phyloP scores from a whole-genome alignment of 768 basidiomycete species.

The Cyathus striatus region DNA sequence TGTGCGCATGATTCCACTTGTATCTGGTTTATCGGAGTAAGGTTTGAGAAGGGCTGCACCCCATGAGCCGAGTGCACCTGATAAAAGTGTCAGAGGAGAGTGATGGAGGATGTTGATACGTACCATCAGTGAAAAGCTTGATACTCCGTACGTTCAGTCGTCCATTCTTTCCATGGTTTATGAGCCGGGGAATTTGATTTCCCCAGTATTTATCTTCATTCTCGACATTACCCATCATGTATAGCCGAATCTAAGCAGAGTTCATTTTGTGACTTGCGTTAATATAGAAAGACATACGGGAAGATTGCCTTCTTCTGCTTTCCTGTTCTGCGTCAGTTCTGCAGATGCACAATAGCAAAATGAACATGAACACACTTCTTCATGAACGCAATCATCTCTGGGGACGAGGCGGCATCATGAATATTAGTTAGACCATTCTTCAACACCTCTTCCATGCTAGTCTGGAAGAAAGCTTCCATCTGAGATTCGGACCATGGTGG shows the following conservation, averaged over 20 bases:
- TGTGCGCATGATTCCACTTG: slow-evolving; percentile 63
- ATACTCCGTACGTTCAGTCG: slow-evolving; percentile 59
- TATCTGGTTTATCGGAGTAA: slow-evolving; percentile 75
- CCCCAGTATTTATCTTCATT: slow-evolving; percentile 69
- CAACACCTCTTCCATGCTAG: slow-evolving; percentile 65
- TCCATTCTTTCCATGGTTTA: slow-evolving; percentile 51
- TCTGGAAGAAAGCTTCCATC: slow-evolving; percentile 53
- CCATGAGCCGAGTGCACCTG: slow-evolving; percentile 87
- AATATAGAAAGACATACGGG: slow-evolving; percentile 42
- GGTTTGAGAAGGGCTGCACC: slow-evolving; percentile 74
- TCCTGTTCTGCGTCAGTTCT: too few species aligned
- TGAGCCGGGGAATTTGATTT: slow-evolving; percentile 48
- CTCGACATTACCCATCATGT: slow-evolving; percentile 52
- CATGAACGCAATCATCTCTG: slow-evolving; percentile 56
- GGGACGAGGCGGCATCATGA: slow-evolving; percentile 69
- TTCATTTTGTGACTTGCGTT: background rate
- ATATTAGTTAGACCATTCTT: slow-evolving; percentile 78
- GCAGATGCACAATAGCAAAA: too few species aligned
- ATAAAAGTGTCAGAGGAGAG: background rate
- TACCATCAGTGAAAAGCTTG: slow-evolving; percentile 78
- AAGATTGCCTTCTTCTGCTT: slow-evolving; percentile 62
- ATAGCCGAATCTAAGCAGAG: slow-evolving; percentile 46
- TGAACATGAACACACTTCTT: slow-evolving; percentile 51
- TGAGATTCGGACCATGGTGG: slow-evolving; percentile 63
- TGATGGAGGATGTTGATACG: slow-evolving; percentile 1